phyloP scores from a whole-genome alignment of 495 filamentous ascomycete genomes.

The Aspergillus avenaceus region DNA sequence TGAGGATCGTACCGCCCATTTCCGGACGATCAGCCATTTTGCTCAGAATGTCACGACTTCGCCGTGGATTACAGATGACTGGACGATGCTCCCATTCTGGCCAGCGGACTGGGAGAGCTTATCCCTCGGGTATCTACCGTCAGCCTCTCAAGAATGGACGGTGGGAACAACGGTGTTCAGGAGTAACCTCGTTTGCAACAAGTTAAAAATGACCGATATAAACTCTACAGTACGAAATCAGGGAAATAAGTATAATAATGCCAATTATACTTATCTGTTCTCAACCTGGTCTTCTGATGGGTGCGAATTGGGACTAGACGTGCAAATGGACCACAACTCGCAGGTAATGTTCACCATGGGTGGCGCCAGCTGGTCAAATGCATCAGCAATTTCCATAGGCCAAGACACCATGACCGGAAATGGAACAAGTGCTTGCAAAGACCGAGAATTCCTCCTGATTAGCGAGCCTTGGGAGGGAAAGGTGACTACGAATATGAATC shows the following conservation, averaged over 20 bases:
- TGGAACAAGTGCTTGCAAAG: conserved; percentile 4
- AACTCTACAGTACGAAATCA: too few relatives aligned
- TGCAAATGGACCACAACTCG: neutral
- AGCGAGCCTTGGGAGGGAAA: conserved; percentile 14
- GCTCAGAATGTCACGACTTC: conserved; percentile 34
- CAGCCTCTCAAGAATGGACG: conserved; percentile 22
- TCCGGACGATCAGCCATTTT: conserved; percentile 28
- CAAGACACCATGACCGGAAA: too few relatives aligned
- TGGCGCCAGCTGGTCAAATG: conserved; percentile 19
- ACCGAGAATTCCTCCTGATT: conserved; percentile 11
- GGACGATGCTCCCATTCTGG: conserved; percentile 36
- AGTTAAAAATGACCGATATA: too few relatives aligned
- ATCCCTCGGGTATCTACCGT: conserved; percentile 21
- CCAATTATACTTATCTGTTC: conserved; percentile 11
- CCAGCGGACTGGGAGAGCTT: conserved; percentile 13
- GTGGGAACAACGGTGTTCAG: conserved; percentile 32
- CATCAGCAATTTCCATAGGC: conserved; percentile 18
- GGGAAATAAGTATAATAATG: too few relatives aligned
- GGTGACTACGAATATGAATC: conserved; percentile 3
- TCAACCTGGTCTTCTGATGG: conserved; percentile 6
- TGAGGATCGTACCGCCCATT: conserved; percentile 19
- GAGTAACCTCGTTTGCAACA: conserved; percentile 20
- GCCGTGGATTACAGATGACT: conserved; percentile 35
- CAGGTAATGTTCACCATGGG: conserved; percentile 13
- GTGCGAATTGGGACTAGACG: conserved; percentile 13